A percentile compares a stretch with the other conserved stretches of the same genome.
Conservation (phyloP, 2,329 filamentous ascomycete genomes). For the Aspergillus fumigatiaffinis region DNA sequence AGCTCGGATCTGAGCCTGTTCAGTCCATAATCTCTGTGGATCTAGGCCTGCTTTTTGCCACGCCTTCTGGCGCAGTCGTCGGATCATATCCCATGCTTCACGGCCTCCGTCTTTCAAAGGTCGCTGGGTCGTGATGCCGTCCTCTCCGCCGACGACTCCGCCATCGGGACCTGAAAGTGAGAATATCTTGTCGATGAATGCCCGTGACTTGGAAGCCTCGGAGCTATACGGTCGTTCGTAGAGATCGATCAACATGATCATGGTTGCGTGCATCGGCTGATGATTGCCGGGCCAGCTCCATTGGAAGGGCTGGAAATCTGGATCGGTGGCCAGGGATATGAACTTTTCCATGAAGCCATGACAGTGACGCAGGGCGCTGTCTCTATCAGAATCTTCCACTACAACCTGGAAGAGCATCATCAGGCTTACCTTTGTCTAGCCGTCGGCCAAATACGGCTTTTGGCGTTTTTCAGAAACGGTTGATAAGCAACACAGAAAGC, state of each 20-base stretch:
- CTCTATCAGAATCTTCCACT: conserved; percentile 4
- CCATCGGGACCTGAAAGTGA: conserved; percentile 43
- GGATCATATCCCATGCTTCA: conserved; percentile 49
- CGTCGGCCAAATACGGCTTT: conserved; percentile 45
- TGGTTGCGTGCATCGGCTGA: conserved; percentile 26
- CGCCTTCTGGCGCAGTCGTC: conserved; percentile 43
- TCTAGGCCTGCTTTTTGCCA: conserved; percentile 48
- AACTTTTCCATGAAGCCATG: conserved; percentile 49
- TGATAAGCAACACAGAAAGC: conserved; percentile 47
- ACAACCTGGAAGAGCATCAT: not conserved
- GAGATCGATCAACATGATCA: conserved; percentile 48
- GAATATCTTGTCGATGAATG: conserved; percentile 46
- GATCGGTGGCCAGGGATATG: conserved; percentile 44
- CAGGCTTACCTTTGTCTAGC: conserved; percentile 40
- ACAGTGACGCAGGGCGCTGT: conserved; percentile 43
- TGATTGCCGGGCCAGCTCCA: conserved; percentile 46
- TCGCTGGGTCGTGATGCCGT: conserved; percentile 41
- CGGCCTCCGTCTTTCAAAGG: conserved; percentile 46
- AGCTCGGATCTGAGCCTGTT: conserved; percentile 41
- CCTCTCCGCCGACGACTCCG: conserved; percentile 44
- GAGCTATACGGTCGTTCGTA: conserved; percentile 45
- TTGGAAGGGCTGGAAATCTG: conserved; percentile 46
- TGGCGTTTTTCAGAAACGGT: conserved; percentile 47
- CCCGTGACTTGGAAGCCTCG: conserved; percentile 43
- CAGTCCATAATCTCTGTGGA: conserved; percentile 45